A percentile compares a stretch with the other conserved stretches of the same genome.
phyloP scores from a whole-genome alignment of 2,329 filamentous ascomycete species.

The Microdochium trichocladiopsis region DNA sequence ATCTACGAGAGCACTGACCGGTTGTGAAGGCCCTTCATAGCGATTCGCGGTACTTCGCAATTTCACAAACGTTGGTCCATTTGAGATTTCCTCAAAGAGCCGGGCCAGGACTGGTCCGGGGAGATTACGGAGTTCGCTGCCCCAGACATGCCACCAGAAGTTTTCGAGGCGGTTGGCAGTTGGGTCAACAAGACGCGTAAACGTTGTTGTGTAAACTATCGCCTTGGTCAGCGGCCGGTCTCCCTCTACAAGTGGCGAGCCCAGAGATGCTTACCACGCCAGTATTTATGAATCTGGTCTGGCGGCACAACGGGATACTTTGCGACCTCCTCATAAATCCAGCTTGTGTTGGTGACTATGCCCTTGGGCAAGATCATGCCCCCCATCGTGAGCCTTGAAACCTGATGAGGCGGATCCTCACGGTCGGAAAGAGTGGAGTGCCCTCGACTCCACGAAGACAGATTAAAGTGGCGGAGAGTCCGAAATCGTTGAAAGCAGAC shows the following conservation, averaged over 20 bases:
- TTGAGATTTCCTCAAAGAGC: slow-evolving; percentile 51
- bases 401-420: too few species aligned
- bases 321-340: slow-evolving; percentile 47
- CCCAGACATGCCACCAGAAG: slow-evolving; percentile 62
- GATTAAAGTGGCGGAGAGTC: neutral
- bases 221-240: slow-evolving; percentile 3
- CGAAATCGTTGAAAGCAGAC: neutral
- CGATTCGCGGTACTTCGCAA: slow-evolving; percentile 44
- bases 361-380: slow-evolving; percentile 47
- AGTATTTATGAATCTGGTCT: slow-evolving; percentile 48
- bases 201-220: slow-evolving; percentile 53
- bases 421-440: too few species aligned
- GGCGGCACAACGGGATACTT: slow-evolving; percentile 40
- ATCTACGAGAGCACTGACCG: slow-evolving; percentile 27
- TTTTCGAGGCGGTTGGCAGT: slow-evolving; percentile 56
- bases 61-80: slow-evolving; percentile 49
- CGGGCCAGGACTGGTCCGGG: slow-evolving; percentile 46
- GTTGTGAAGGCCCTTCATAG: slow-evolving; percentile 35
- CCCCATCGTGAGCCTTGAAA: slow-evolving; percentile 17
- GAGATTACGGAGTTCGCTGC: slow-evolving; percentile 46
- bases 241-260: slow-evolving; percentile 1
- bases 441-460: neutral
- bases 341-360: slow-evolving; percentile 45
- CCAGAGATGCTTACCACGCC: slow-evolving; percentile 39
- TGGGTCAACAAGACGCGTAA: slow-evolving; percentile 51